Conservation (phyloP, 140 eudicot genomes). For the Anethum foeniculum region DNA sequence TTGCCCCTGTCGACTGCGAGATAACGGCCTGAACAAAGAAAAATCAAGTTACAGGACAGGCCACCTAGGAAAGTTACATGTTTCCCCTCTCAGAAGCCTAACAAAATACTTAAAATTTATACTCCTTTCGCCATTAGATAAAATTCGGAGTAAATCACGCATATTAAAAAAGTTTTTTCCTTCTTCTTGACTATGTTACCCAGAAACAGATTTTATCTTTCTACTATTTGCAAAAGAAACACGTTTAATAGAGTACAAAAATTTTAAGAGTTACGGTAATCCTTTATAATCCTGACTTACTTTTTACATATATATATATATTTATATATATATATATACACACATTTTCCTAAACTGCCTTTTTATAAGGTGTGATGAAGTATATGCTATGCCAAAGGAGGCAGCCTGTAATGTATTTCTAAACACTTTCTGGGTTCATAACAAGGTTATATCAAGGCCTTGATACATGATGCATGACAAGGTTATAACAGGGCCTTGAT, state of each 20-base stretch:
- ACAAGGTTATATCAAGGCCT: background rate
- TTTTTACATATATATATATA: too few relatives aligned
- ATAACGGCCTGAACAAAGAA: slow-evolving; percentile 56
- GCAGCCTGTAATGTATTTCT: background rate
- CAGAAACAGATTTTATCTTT: too few relatives aligned
- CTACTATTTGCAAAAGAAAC: too few relatives aligned
- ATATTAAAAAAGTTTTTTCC: too few relatives aligned
- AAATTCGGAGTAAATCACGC: background rate
- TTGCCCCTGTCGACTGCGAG: slow-evolving; percentile 97
- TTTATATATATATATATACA: too few relatives aligned
- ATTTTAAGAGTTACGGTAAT: too few relatives aligned
- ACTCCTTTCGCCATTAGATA: background rate
- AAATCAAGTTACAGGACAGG: background rate
- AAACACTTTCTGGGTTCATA: background rate
- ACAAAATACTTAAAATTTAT: background rate
- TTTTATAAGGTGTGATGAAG: background rate
- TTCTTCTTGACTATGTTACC: too few relatives aligned
- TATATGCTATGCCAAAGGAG: background rate
- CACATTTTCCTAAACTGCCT: background rate
- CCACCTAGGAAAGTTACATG: background rate
- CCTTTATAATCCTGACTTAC: background rate
- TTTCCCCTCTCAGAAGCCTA: background rate
- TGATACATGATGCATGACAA: background rate
- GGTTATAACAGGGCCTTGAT: background rate
- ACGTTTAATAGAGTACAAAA: too few relatives aligned